phyloP scores from a whole-genome alignment of 768 basidiomycete genomes.

The Hericium erinaceus region DNA sequence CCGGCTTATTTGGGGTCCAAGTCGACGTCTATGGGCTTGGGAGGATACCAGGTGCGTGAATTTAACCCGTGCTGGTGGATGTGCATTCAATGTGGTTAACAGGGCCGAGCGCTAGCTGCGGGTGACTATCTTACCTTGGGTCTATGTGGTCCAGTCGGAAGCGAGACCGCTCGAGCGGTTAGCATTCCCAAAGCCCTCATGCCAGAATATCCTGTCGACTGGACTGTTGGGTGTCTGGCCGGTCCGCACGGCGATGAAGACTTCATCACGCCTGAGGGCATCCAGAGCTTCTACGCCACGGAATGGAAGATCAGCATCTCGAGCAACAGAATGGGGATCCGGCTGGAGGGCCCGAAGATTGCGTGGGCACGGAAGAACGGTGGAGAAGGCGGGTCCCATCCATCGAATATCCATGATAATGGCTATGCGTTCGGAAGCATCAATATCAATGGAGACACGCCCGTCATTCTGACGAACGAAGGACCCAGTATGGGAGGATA shows the following conservation, averaged over 20 bases:
- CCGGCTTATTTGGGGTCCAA: slow-evolving; percentile 54
- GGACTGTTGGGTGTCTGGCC: slow-evolving; percentile 44
- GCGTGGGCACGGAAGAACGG: slow-evolving; percentile 47
- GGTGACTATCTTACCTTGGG: slow-evolving; percentile 22
- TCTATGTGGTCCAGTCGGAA: slow-evolving; percentile 17
- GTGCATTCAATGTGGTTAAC: background rate
- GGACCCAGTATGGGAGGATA: slow-evolving; percentile 60
- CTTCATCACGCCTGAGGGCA: slow-evolving; percentile 42
- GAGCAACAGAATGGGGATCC: slow-evolving; percentile 57
- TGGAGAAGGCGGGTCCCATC: slow-evolving; percentile 61
- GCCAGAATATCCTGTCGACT: slow-evolving; percentile 39
- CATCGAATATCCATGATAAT: slow-evolving; percentile 58
- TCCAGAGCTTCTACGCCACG: slow-evolving; percentile 40
- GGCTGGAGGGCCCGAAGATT: slow-evolving; percentile 42
- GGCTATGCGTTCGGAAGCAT: slow-evolving; percentile 46
- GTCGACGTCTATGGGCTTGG: slow-evolving; percentile 53
- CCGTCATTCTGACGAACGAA: slow-evolving; percentile 54
- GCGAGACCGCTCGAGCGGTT: slow-evolving; percentile 7
- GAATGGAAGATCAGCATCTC: slow-evolving; percentile 45
- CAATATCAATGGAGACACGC: slow-evolving; percentile 63
- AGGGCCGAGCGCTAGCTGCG: background rate
- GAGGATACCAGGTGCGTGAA: slow-evolving; percentile 43
- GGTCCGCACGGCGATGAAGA: slow-evolving; percentile 57
- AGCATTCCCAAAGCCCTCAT: slow-evolving; percentile 22
- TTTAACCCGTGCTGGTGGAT: background rate